Base-by-base conservation (phyloP, 78 protist genomes). In the Trichosphaerium sp. region DNA sequence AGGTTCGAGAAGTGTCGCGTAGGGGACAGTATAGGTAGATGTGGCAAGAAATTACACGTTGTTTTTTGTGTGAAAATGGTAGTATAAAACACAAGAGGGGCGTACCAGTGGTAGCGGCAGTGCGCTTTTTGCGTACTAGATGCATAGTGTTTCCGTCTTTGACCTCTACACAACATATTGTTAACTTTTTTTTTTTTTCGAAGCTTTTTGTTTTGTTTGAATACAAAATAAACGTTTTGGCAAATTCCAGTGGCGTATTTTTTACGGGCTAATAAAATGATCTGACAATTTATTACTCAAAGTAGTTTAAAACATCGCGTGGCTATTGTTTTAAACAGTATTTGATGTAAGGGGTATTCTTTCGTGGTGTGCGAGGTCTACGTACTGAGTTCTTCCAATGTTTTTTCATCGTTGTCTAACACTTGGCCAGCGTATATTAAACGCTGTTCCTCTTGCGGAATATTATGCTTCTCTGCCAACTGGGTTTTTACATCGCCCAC, bases 361-460 rank as follows among this genome's bases (percentile, higher is more conserved):
- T 37, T 57, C 40, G 5, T 72, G 4, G 25, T 59, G 2, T 32
- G 43, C 65, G 3, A 15, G 44, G 63, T 4, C 11, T 23, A 62
- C 75, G 7, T 65, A 82, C 87, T 51, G n/a, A 66, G 74, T 18
- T 62, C 56, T 5, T 39, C 70, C 29, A 90, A 49, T 21, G 82
- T 74, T 42, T 72, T 75, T 49, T 64, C 80, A 64, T 90, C 95
- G 43, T 90, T 90, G n/a, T n/a, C n/a, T 26, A 90, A 29, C 21
- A 90, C 84, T 29, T 70, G 80, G 37, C 95, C 95, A 31, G 70
- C 54, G 65, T 78, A 90, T 28, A 90, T 87, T 32, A 90, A 73
- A 55, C 92, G 75, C 84, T 84, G 90, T 49, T 84, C 79, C 10
- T 60, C 87, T 0, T 88, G 69, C 21, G 89, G 83, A 4, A 90